Evolutionary conservation across 495 filamentous ascomycete genomes (phyloP).

Genomic region (Physcia stellaris): DNA sequence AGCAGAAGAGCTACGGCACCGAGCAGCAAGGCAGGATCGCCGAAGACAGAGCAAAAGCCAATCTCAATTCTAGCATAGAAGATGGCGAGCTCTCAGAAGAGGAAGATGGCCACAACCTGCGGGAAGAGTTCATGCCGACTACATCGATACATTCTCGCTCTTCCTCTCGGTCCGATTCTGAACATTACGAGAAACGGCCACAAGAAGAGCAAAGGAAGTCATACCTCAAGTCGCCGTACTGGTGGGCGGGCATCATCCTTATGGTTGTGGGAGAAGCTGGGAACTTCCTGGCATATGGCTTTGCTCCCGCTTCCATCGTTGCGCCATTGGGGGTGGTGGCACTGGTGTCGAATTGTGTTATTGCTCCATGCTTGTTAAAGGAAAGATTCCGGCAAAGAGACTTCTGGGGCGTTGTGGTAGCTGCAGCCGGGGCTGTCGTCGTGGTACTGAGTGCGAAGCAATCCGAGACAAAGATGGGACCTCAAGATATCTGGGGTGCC

Average conservation of each 20-base stretch:
- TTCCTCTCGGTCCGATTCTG: conserved; percentile 28
- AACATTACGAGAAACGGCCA: conserved; percentile 21
- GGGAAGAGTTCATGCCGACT: conserved; percentile 11
- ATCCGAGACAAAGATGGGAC: conserved; percentile 80
- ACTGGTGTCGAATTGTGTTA: conserved; percentile 87
- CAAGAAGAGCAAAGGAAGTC: conserved; percentile 29
- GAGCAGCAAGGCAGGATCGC: conserved; percentile 13
- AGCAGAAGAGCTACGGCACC: conserved; percentile 25
- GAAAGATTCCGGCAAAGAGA: conserved; percentile 79
- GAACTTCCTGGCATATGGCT: conserved; percentile 95
- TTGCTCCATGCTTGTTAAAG: conserved; percentile 85
- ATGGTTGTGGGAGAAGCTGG: conserved; percentile 90
- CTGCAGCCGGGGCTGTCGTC: conserved; percentile 75
- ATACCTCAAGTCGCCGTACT: conserved; percentile 87
- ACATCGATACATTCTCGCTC: conserved; percentile 20
- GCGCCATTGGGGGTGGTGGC: conserved; percentile 91
- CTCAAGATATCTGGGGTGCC: conserved; percentile 76
- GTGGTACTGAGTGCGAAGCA: conserved; percentile 87
- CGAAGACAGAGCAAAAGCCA: conserved; percentile 14
- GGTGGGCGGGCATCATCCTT: conserved; percentile 85
- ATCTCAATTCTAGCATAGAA: conserved; percentile 14
- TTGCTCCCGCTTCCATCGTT: conserved; percentile 98
- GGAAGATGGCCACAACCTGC: conserved; percentile 1
- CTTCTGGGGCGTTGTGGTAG: conserved; percentile 72
- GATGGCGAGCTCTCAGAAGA: conserved; percentile 20